phyloP scores from a whole-genome alignment of 768 basidiomycete species.

The Boletales sp. region DNA sequence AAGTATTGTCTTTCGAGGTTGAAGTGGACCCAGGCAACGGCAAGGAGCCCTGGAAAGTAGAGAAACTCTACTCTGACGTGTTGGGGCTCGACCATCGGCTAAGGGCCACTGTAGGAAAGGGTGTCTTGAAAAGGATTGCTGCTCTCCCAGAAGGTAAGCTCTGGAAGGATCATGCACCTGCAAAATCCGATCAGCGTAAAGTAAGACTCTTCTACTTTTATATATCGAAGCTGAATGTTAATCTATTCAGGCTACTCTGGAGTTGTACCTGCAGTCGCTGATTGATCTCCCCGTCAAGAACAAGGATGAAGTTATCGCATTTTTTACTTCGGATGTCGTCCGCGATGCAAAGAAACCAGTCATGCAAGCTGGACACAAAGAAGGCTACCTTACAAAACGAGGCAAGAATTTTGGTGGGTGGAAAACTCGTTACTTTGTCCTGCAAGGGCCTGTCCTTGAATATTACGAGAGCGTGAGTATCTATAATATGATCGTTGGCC shows the following conservation, averaged over 20 bases:
- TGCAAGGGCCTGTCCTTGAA: conserved; percentile 85
- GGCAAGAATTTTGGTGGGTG: conserved; percentile 98
- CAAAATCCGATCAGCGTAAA: conserved; percentile 95
- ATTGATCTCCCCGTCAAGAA: conserved; percentile 80
- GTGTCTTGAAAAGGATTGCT: conserved; percentile 73
- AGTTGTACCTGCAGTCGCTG: conserved; percentile 82
- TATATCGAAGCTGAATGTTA: conserved; percentile 7
- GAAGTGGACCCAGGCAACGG: conserved; percentile 65
- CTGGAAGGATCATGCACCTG: conserved; percentile 97
- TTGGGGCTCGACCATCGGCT: conserved; percentile 82
- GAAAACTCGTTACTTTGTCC: conserved; percentile 94
- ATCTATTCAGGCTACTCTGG: conserved; percentile 58
- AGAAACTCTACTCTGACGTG: conserved; percentile 93
- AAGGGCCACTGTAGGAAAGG: conserved; percentile 53
- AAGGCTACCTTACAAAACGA: conserved; percentile 93
- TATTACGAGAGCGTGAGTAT: conserved; percentile 94
- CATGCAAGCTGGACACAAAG: conserved; percentile 81
- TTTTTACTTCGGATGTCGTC: conserved; percentile 88
- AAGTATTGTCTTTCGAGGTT: conserved; percentile 87
- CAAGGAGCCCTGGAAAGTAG: conserved; percentile 77
- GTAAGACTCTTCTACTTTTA: conserved; percentile 32
- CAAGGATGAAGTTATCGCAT: conserved; percentile 86
- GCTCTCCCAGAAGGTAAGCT: conserved; percentile 86
- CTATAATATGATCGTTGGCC: background rate
- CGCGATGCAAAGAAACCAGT: conserved; percentile 73